Evolutionary conservation across 176 grass and related monocot species (phyloP).

Genomic region (Avena eriantha): DNA sequence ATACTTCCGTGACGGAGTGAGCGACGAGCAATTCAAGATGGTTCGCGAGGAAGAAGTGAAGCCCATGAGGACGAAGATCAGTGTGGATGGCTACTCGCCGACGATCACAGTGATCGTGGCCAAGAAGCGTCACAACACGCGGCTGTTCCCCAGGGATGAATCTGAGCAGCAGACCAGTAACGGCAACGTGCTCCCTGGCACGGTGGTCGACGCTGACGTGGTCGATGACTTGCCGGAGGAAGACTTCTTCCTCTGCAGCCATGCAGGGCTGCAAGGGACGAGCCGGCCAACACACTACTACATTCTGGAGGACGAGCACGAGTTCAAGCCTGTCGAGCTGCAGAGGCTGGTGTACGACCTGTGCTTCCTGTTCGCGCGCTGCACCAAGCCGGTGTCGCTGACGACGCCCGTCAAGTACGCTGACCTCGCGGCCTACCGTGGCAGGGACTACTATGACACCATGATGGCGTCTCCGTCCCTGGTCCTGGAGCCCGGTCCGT

Average conservation of each 20-base stretch:
- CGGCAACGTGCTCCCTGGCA: conserved; percentile 56
- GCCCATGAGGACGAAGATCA: conserved; percentile 43
- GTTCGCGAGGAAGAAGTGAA: conserved; percentile 53
- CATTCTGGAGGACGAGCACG: conserved; percentile 45
- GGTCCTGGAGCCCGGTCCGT: neutral
- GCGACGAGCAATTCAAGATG: conserved; percentile 61
- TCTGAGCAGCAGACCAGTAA: neutral
- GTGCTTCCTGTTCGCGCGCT: conserved; percentile 66
- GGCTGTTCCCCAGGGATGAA: conserved; percentile 52
- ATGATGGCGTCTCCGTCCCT: conserved; percentile 12
- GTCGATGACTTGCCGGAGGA: conserved; percentile 40
- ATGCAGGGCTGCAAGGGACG: conserved; percentile 52
- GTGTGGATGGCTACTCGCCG: conserved; percentile 45
- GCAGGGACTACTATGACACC: conserved; percentile 55
- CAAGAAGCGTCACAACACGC: conserved; percentile 64
- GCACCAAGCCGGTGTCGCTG: conserved; percentile 71
- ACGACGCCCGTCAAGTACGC: conserved; percentile 65
- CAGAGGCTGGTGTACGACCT: conserved; percentile 64
- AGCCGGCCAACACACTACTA: conserved; percentile 72
- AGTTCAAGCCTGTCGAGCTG: conserved; percentile 49
- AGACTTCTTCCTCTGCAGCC: conserved; percentile 72
- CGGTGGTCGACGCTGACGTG: conserved; percentile 55
- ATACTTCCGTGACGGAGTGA: conserved; percentile 74
- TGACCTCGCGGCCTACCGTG: conserved; percentile 55
- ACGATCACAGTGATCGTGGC: conserved; percentile 64